Conservation (phyloP, 257 asterid genomes). For the Echium plantagineum region DNA sequence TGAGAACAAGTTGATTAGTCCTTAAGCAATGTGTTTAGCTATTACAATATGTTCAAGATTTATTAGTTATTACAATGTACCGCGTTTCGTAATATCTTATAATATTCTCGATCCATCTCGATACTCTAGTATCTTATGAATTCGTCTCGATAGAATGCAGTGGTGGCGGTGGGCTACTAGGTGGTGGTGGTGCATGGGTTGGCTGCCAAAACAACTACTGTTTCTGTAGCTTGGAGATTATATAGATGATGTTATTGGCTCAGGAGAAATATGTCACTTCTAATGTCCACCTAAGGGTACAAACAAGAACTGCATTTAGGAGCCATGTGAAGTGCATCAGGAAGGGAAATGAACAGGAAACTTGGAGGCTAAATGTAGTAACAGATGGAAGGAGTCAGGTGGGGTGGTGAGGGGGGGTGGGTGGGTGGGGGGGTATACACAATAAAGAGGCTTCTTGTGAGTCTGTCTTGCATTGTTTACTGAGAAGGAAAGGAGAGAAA, state of each 20-base stretch:
- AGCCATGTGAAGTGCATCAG: slow-evolving; percentile 17
- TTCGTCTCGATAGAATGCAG: no score
- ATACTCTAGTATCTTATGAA: no score
- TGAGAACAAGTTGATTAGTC: background rate
- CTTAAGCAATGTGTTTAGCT: slow-evolving; percentile 1
- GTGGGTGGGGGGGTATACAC: slow-evolving; percentile 19
- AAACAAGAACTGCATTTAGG: slow-evolving; percentile 15
- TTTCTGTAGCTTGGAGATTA: background rate
- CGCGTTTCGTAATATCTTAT: no score
- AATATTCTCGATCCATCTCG: no score
- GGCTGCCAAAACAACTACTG: no score
- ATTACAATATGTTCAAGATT: background rate
- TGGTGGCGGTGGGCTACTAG: no score
- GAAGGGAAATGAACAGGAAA: slow-evolving; percentile 32
- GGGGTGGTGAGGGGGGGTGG: slow-evolving; percentile 10
- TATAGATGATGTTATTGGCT: background rate
- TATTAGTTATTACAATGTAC: no score
- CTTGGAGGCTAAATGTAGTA: slow-evolving; percentile 8
- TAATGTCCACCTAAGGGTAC: slow-evolving; percentile 1
- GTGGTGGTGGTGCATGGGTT: no score
- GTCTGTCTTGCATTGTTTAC: slow-evolving; percentile 7
- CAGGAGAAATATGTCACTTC: background rate
- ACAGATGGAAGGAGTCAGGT: slow-evolving; percentile 17
- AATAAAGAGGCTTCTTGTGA: slow-evolving; percentile 21
- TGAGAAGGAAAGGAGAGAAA: background rate